Evolutionary conservation across 2,329 filamentous ascomycete species (phyloP).

Genomic region (Cladosporium phlei): DNA sequence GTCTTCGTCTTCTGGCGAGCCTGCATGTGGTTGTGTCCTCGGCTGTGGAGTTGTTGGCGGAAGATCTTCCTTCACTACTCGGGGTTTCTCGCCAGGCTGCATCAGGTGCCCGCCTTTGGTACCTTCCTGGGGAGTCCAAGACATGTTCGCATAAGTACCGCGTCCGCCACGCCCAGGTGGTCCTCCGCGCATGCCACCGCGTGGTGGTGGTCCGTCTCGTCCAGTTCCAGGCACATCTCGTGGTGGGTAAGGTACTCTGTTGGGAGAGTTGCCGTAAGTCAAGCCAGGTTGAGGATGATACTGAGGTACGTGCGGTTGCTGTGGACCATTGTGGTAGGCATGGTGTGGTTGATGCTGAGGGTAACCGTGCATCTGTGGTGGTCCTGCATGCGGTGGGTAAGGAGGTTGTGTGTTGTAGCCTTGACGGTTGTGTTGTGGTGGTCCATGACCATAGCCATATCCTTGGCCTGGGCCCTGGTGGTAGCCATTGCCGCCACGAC

Average conservation of each 20-base stretch:
- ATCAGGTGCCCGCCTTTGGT: slow-evolving; percentile 49
- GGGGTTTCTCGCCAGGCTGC: slow-evolving; percentile 27
- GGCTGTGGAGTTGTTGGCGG: slow-evolving; percentile 26
- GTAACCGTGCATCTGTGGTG: slow-evolving; percentile 50
- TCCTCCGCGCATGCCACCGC: slow-evolving; percentile 37
- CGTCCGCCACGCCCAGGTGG: slow-evolving; percentile 43
- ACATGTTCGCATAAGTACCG: slow-evolving; percentile 61
- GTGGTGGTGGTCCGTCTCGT: no score
- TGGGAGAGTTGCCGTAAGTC: slow-evolving; percentile 24
- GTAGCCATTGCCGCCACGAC: slow-evolving; percentile 26
- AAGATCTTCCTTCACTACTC: slow-evolving; percentile 16
- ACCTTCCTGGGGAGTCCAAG: slow-evolving; percentile 62
- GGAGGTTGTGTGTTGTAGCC: slow-evolving; percentile 49
- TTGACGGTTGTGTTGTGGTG: slow-evolving; percentile 56
- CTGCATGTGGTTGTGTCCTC: slow-evolving; percentile 22
- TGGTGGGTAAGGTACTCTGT: slow-evolving; percentile 19
- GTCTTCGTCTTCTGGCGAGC: slow-evolving; percentile 50
- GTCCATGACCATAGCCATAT: slow-evolving; percentile 31
- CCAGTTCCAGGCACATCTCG: no score
- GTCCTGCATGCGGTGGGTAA: slow-evolving; percentile 30
- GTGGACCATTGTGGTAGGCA: slow-evolving; percentile 48
- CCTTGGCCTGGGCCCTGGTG: no score
- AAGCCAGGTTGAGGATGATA: slow-evolving; percentile 20
- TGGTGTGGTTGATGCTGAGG: slow-evolving; percentile 55
- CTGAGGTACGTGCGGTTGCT: slow-evolving; percentile 6